Base-by-base conservation (phyloP, 73 alveolate genomes). In the Paramecium sonneborni region DNA sequence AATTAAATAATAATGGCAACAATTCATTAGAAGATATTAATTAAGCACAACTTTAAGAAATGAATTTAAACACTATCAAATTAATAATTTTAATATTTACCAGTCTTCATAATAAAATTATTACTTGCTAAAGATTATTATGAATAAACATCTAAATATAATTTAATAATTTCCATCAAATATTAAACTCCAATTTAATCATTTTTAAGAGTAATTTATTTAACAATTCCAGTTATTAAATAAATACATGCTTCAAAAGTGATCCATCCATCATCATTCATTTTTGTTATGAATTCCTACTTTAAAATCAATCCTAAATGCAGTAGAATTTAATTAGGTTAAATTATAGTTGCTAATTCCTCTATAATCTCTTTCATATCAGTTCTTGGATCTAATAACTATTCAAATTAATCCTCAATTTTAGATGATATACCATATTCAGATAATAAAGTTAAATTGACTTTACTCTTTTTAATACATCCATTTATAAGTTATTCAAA, bases 161-260 rank as follows among this genome's bases (percentile, higher is more conserved):
- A 26, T 30, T 46, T 46, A 39, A 79, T 23, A 9, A 79, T 43
- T 28, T 79, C 90, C 55, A 79, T 41, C 18, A 79, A 15, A 46
- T 79, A 79, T 2, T 79, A 12, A 23, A 79, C 39, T 43, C 62
- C 69, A 37, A 43, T 43, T 79, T 79, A 23, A 79, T 79, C 90
- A 39, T 79, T 79, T 79, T 43, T 23, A n/a, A 39, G 46, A 0
- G 55, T 79, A 2, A 79, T 79, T 41, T 79, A 39, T 20, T 79
- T 44, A 20, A 79, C 55, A 26, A 44, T 30, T 18, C 90, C 90
- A 79, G 32, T 79, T 41, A 79, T 79, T 44, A 79, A 24, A 43
- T 43, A 46, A 44, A 79, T 41, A 39, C 69, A 38, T 11, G 90
- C 44, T 44, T 79, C 90, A 79, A 79, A 79, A 24, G 39, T 24